Evolutionary conservation across 2,329 filamentous ascomycete genomes (phyloP), one percentile per base, ranked within the genome.

Genomic region (Neofusicoccum umdonicola): DNA sequence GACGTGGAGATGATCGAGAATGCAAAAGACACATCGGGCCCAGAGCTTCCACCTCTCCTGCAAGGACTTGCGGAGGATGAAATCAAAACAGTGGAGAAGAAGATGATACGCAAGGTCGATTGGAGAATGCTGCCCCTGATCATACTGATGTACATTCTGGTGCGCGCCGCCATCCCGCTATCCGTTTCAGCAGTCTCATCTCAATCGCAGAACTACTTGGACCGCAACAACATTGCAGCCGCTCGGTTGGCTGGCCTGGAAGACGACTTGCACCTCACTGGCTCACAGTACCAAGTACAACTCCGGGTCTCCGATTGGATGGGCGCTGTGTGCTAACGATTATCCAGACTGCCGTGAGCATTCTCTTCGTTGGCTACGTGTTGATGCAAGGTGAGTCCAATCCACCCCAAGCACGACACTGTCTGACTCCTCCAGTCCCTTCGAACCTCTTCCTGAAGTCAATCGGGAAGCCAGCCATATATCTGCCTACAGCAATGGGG

Each of bases 311-410:
- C 22, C 22, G 3, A 22, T 22, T 31, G 4, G 27, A 31, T 7
- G 6, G 27, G 27, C 27, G 1, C 1, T 31, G 27, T 11, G 1
- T 15, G 31, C 17, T 51, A 4, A 27, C 22, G n/a, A 27, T 22
- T 1, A 3, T 47, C 4, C 84, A 84, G 66, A 90, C 63, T 77
- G 89, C 15, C 70, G 77, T 1, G 79, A 89, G 58, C 88, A 89
- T 66, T 77, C 89, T 57, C 88, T 89, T 72, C 35, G 81, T 82
- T 34, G 80, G 83, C 19, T 71, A 70, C 67, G 76, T 84, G 2
- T 66, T 81, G 0, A 80, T 80, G 71, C 79, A 81, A 65, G 69
- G 69, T 71, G 66, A 64, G 66, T 27, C 4, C 7, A 22, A 65
- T 69, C 83, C 3, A 80, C 81, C 0, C 80, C 77, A 65, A 73